Evolutionary conservation across 2,329 filamentous ascomycete genomes (phyloP), one percentile per base, ranked within the genome.

Genomic region (Clarireedia monteithiana): DNA sequence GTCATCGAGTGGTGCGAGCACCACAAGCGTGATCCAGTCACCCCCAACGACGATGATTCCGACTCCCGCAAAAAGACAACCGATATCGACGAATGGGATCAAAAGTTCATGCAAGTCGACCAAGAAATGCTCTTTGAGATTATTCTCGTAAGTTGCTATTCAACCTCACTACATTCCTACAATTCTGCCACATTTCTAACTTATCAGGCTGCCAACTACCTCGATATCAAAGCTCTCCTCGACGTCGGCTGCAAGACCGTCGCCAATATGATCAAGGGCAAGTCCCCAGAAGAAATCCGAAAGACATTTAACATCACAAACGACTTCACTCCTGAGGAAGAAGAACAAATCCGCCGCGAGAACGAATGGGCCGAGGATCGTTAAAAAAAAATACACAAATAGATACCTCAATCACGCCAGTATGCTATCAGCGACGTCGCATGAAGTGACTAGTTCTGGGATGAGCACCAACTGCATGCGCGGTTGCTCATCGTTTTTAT

Each of bases 291-390:
- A 72, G 94, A 99, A 78, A 99, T 99, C 68, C 89, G 94, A 51
- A 99, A 97, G 81, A 99, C 94, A 0, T 99, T 99, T 79, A 99
- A 99, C 77, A 99, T 99, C 69, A 94, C 95, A 68, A 99, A 99
- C 68, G 94, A 99, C 73, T 99, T 99, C 76, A 97, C 94, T 0
- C 90, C 92, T 2, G 94, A 99, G 74, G 94, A 99, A 76, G 94
- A 99, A 74, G 94, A 99, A 70, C 94, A 99, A 80, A 99, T 94
- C 62, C 86, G 89, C 56, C 83, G 89, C 4, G 89, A 94, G 78
- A 94, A 94, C 71, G 89, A 94, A 74, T 94, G 89, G 89, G 89
- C 89, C 47, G 89, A 94, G 78, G 89, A 94, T 65, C 83, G 85
- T 66, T 88, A 79, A 78, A 64, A 10, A 10, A 6, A 9, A 30